A percentile compares a stretch with the other conserved stretches of the same genome.
These are phyloP conservation scores for Sanguinoderma infundibulare DNA, from an alignment of 1,284 basidiomycete genomes.

Conservation along the genomic window DNA sequence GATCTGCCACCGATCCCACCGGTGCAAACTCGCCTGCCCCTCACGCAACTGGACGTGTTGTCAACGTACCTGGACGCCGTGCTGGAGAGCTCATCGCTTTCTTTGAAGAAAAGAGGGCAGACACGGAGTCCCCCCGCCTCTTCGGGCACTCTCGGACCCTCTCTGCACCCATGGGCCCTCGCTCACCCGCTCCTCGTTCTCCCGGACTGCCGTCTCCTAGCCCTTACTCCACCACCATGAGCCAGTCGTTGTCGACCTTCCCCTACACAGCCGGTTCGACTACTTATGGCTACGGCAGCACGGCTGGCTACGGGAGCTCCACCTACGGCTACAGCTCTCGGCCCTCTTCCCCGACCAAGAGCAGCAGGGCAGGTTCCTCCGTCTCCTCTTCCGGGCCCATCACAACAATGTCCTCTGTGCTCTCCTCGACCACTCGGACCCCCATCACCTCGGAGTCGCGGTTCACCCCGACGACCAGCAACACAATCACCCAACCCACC, in stretches of 20 bases:
- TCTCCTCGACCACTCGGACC: slow-evolving; percentile 41
- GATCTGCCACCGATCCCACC: slow-evolving; percentile 37
- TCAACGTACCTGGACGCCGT: slow-evolving; percentile 54
- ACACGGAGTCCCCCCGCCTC: slow-evolving; percentile 34
- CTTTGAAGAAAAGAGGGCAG: slow-evolving; percentile 62
- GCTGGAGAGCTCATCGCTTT: slow-evolving; percentile 74
- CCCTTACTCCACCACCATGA: slow-evolving; percentile 48
- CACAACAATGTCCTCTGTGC: slow-evolving; percentile 41
- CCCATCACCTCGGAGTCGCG: slow-evolving; percentile 40
- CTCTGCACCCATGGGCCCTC: slow-evolving; percentile 57
- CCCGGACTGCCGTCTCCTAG: slow-evolving; percentile 49
- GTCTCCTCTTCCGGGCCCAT: slow-evolving; percentile 33
- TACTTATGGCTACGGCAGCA: slow-evolving; percentile 34
- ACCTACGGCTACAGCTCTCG: slow-evolving; percentile 42
- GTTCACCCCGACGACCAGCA: slow-evolving; percentile 40
- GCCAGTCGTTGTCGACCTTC: slow-evolving; percentile 47
- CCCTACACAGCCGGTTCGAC: slow-evolving; percentile 29
- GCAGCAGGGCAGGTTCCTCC: slow-evolving; percentile 41
- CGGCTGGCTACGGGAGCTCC: slow-evolving; percentile 34
- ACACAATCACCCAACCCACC: slow-evolving; percentile 37
- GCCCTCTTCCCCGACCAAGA: slow-evolving; percentile 52
- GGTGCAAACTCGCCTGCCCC: slow-evolving; percentile 7
- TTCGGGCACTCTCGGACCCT: slow-evolving; percentile 52
- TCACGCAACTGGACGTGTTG: slow-evolving; percentile 30
- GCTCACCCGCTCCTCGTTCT: slow-evolving; percentile 51